Conservation (phyloP, 163 green algal species). For the Scenedesmus sp. region DNA sequence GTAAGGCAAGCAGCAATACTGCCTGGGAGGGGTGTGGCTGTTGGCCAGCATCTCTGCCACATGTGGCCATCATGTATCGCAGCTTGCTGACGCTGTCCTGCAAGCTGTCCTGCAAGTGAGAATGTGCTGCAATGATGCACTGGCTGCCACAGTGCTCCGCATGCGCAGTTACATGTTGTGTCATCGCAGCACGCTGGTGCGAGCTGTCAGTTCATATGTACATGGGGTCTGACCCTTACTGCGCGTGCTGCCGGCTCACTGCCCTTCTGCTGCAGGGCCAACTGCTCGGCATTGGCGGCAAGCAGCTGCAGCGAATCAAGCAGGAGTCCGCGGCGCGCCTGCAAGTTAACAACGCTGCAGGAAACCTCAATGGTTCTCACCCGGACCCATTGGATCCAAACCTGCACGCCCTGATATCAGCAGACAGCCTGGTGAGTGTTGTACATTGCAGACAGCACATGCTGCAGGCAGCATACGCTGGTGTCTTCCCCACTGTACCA, state of each 20-base stretch:
- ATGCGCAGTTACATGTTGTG: no score
- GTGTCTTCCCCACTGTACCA: not conserved
- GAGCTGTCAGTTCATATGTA: no score
- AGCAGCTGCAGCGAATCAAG: constrained; percentile 49
- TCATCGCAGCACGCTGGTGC: no score
- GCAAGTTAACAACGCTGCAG: not conserved
- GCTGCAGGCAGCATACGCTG: not conserved
- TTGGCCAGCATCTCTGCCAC: no score
- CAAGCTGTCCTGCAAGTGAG: not conserved
- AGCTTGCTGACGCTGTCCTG: not conserved
- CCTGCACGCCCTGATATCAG: constrained; percentile 35
- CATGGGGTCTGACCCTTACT: not conserved
- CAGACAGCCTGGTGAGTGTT: constrained; percentile 25
- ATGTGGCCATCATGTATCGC: no score
- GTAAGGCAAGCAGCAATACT: no score
- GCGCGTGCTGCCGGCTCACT: not conserved
- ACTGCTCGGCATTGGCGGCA: constrained; percentile 37
- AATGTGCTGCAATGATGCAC: not conserved
- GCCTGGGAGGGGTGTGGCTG: no score
- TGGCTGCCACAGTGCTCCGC: not conserved
- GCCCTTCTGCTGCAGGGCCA: constrained; percentile 37
- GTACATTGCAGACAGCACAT: not conserved
- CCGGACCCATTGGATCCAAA: constrained; percentile 41
- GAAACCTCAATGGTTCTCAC: constrained; percentile 43
- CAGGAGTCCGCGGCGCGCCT: constrained; percentile 19